Evolutionary conservation across 148 eudicot genomes (phyloP), one percentile per base, ranked within the genome.

Genomic region (Cornus kousa): DNA sequence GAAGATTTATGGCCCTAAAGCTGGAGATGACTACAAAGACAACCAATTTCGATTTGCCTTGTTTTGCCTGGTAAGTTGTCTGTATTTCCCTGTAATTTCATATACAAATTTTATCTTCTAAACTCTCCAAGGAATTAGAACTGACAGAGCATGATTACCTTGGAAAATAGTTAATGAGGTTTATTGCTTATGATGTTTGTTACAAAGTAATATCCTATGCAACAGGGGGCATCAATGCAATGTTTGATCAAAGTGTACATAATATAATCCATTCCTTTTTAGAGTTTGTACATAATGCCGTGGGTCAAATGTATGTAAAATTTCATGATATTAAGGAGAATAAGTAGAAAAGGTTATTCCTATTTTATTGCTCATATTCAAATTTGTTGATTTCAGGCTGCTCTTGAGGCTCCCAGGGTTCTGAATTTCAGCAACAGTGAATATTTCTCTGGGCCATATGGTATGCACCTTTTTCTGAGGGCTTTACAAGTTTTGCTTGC

Each of bases 371-470:
- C 9, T 62, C 5, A 62, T 7, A n/a, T 74, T 8, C 28, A 20
- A 65, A 64, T 59, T 10, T 50, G 23, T 17, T 80, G 20, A 19
- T 75, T 78, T 77, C 83, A 96, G 99, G 99, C 99, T 75, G 99
- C 99, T 81, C 79, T 96, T 82, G 97, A 92, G 85, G 99, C 93
- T 28, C 99, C 99, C 4, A 83, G 95, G 72, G 81, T 96, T 80
- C 83, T 96, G 82, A 89, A 92, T 80, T 90, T 96, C 20, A 87
- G 85, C 86, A 87, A 80, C 77, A 91, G 78, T 80, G 81, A 87
- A 78, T 80, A 83, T 77, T 94, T 85, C 91, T 91, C 98, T 43
- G 99, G 99, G 77, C 94, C 93, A 68, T 96, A 96, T 83, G 99
- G 99, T 96, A 87, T n/a, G 32, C 32, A 4, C 65, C 8, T 13